A percentile compares a stretch with the other conserved stretches of the same genome.
phyloP scores from a whole-genome alignment of 352 stramenopile genomes.

The Phytophthora sansomeana region DNA sequence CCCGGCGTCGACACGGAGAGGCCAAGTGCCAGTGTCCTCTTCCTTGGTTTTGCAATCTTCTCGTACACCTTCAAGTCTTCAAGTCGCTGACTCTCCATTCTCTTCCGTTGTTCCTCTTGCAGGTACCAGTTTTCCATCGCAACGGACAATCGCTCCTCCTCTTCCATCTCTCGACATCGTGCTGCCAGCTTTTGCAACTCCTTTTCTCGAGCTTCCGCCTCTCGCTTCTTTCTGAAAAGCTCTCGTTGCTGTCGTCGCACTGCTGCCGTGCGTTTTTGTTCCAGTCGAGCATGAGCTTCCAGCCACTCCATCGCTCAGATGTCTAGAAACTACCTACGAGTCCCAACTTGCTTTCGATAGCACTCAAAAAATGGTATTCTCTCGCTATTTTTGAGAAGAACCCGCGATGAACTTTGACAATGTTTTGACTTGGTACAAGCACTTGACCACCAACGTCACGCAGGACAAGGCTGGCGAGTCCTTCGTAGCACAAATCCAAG shows the following conservation, averaged over 20 bases:
- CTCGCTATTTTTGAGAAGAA: neutral
- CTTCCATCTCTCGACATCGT: conserved; percentile 60
- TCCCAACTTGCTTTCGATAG: too few relatives aligned
- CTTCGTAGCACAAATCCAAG: neutral
- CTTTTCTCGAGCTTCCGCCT: conserved; percentile 40
- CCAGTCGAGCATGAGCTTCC: conserved; percentile 53
- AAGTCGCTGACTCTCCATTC: conserved; percentile 42
- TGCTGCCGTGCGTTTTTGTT: conserved; percentile 55
- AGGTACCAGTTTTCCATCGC: conserved; percentile 45
- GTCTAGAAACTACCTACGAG: too few relatives aligned
- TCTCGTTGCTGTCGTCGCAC: conserved; percentile 61
- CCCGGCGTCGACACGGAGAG: conserved; percentile 47
- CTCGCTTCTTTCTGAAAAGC: conserved; percentile 32
- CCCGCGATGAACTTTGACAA: too few relatives aligned
- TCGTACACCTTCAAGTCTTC: conserved; percentile 49
- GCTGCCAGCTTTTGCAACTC: conserved; percentile 37
- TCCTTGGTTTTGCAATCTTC: conserved; percentile 32
- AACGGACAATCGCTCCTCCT: conserved; percentile 60
- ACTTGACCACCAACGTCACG: neutral
- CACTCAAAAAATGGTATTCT: neutral
- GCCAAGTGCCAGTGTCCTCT: conserved; percentile 40
- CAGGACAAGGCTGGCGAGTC: too few relatives aligned
- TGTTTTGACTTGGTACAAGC: too few relatives aligned
- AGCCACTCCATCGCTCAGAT: conserved; percentile 50
- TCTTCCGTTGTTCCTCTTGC: conserved; percentile 29